Conservation (phyloP, 305 asterid genomes). For the Monarda citriodora region DNA sequence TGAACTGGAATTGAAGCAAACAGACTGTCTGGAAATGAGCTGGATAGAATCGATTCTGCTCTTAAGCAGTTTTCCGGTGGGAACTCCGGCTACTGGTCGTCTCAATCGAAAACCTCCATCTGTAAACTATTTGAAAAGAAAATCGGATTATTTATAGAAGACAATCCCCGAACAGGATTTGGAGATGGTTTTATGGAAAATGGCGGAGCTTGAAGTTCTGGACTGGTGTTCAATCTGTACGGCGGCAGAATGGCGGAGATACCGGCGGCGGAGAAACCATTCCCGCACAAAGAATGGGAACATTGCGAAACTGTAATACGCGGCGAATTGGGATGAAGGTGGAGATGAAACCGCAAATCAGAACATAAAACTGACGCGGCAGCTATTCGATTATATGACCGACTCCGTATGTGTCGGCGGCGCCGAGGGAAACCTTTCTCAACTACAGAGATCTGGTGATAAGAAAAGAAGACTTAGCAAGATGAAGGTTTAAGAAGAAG, state of each 20-base stretch:
- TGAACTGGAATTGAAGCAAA: constrained; percentile 24
- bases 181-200: constrained; percentile 27
- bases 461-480: too few relatives aligned
- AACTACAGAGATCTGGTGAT: constrained; percentile 55
- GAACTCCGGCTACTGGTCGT: constrained; percentile 25
- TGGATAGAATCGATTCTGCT: constrained; percentile 45
- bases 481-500: too few relatives aligned
- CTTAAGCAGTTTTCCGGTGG: constrained; percentile 25
- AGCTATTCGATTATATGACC: constrained; percentile 33
- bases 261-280: constrained; percentile 32
- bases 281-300: constrained; percentile 59
- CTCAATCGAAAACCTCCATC: constrained; percentile 27
- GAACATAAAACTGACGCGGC: constrained; percentile 24
- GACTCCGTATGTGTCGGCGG: constrained; percentile 42
- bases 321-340: constrained; percentile 27
- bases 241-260: constrained; percentile 55
- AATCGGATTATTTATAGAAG: constrained; percentile 44
- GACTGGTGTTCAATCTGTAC: constrained; percentile 36
- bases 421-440: constrained; percentile 45
- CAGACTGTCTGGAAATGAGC: constrained; percentile 36
- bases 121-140: constrained; percentile 26
- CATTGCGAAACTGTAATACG: constrained; percentile 34
- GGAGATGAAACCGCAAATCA: constrained; percentile 22
- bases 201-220: constrained; percentile 28
- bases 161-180: constrained; percentile 37